These are phyloP conservation scores for Pleurotus citrinopileatus DNA, from an alignment of 768 basidiomycete genomes.

Conservation along the genomic window DNA sequence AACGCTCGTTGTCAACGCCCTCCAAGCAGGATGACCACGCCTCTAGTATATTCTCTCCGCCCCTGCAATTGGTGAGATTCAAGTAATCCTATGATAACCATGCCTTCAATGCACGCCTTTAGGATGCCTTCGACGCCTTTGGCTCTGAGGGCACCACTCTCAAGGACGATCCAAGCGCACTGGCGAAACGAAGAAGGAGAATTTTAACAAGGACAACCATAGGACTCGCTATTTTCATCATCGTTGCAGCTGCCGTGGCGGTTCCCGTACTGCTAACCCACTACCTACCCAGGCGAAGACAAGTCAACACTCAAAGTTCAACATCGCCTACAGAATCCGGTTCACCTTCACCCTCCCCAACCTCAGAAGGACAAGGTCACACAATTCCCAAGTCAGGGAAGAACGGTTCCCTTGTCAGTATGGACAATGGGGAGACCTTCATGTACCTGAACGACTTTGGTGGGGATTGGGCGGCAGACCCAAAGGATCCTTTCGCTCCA, in stretches of 20 bases:
- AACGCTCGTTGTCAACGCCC: not conserved
- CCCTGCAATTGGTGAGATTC: not conserved
- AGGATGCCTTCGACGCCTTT: constrained; percentile 19
- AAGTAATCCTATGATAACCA: not conserved
- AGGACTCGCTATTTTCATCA: constrained; percentile 25
- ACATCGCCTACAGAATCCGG: constrained; percentile 15
- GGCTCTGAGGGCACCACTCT: constrained; percentile 20
- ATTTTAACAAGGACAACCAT: constrained; percentile 19
- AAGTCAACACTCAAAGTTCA: constrained; percentile 11
- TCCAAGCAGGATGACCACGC: no score
- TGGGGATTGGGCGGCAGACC: constrained; percentile 78
- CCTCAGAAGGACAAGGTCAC: no score
- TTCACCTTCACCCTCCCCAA: constrained; percentile 12
- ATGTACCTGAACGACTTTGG: constrained; percentile 78
- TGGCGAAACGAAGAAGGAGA: not conserved
- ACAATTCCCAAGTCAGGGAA: constrained; percentile 54
- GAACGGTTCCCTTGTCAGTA: constrained; percentile 63
- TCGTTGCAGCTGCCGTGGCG: constrained; percentile 40
- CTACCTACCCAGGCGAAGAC: constrained; percentile 18
- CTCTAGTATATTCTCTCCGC: not conserved
- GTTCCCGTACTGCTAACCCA: constrained; percentile 26
- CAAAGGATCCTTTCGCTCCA: constrained; percentile 66
- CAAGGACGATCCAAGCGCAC: constrained; percentile 6
- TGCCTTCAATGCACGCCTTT: not conserved
- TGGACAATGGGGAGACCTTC: constrained; percentile 76